These are phyloP conservation scores for Diaporthe vaccinii DNA, from an alignment of 2,329 filamentous ascomycete species.

Conservation along the genomic window DNA sequence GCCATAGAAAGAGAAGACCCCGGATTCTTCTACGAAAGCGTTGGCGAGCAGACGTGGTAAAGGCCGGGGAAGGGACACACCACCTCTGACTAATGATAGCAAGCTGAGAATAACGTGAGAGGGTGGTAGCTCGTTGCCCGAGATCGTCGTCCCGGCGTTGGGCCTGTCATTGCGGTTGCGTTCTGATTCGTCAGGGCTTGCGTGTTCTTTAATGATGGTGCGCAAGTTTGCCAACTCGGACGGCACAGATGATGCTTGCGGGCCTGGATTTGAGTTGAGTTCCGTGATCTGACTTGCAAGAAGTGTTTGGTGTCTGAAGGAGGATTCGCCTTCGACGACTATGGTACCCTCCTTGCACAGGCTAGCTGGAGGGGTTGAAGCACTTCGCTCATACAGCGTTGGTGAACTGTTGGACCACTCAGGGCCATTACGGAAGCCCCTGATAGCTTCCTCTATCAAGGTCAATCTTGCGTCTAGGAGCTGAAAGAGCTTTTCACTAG, in stretches of 20 bases:
- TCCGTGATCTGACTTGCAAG: conserved; percentile 1
- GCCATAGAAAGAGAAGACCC: background rate
- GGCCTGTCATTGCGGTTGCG: background rate
- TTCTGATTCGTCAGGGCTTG: background rate
- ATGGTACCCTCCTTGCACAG: background rate
- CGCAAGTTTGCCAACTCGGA: conserved; percentile 7
- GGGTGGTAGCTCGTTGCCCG: background rate
- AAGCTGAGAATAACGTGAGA: background rate
- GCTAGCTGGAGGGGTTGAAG: background rate
- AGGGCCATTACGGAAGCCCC: background rate
- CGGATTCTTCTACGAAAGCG: background rate
- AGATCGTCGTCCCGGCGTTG: no score
- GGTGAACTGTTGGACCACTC: background rate
- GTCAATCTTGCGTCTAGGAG: background rate
- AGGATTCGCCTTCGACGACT: background rate
- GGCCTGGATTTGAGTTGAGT: background rate
- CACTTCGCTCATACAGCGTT: background rate
- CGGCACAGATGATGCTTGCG: background rate
- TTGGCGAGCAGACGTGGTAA: background rate
- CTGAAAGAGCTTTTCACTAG: background rate
- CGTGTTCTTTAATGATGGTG: background rate
- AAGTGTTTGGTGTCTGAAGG: background rate
- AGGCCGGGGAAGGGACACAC: background rate
- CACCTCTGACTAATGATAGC: background rate
- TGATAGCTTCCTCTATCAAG: conserved; percentile 2